These are phyloP conservation scores for Boletus hoseneyae DNA, from an alignment of 1,284 basidiomycete genomes.

Conservation along the genomic window DNA sequence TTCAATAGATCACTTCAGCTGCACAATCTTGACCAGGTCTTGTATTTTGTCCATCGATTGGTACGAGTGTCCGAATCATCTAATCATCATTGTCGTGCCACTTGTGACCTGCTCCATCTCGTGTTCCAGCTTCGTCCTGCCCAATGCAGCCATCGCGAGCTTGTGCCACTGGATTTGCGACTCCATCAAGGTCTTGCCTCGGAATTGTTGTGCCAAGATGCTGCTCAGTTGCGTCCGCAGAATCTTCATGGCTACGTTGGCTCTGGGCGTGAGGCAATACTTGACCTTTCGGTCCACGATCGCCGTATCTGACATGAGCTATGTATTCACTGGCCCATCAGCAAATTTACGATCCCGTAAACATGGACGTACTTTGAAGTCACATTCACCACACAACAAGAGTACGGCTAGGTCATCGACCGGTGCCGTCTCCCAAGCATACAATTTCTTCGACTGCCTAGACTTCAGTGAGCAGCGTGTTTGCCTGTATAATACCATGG, in stretches of 20 bases:
- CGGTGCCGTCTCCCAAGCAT: constrained; percentile 96
- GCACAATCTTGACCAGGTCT: not conserved
- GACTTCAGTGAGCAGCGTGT: constrained; percentile 14
- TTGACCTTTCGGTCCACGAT: constrained; percentile 85
- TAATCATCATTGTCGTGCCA: constrained; percentile 11
- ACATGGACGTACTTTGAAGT: constrained; percentile 69
- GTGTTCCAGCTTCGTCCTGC: constrained; percentile 40
- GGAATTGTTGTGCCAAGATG: constrained; percentile 65
- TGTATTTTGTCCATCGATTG: not conserved
- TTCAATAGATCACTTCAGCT: not conserved
- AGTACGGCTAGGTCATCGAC: constrained; percentile 83
- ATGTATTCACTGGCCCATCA: constrained; percentile 32
- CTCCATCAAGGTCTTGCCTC: constrained; percentile 57
- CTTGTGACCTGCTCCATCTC: constrained; percentile 15
- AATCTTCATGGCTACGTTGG: constrained; percentile 77
- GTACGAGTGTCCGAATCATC: constrained; percentile 10
- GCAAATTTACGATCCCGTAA: not conserved
- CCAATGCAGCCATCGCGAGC: constrained; percentile 59
- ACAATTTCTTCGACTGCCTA: constrained; percentile 90
- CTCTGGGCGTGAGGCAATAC: constrained; percentile 69
- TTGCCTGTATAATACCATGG: not conserved
- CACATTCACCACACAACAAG: constrained; percentile 88
- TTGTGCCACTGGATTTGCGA: constrained; percentile 70
- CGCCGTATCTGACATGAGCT: constrained; percentile 74
- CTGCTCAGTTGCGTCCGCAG: constrained; percentile 67